phyloP scores from a whole-genome alignment of 208 protist genomes.

The Acanthamoeba rhysodes region DNA sequence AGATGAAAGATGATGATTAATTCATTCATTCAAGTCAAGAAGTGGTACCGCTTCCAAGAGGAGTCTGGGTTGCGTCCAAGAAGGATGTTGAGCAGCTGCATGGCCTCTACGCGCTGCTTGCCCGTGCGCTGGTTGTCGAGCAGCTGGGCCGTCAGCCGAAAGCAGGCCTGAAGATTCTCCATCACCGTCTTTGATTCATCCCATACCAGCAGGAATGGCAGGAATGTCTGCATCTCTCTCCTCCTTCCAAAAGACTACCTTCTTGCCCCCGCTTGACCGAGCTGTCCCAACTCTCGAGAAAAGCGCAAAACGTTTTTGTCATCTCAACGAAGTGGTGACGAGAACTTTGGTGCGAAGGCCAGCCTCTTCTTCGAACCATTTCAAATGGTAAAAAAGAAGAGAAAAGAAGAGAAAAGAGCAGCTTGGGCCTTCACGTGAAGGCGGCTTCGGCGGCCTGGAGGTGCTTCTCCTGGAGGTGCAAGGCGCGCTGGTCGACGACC shows the following conservation, averaged over 20 bases:
- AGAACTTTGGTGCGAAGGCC: too few relatives aligned
- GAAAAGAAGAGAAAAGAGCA: too few relatives aligned
- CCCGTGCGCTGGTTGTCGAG: slow-evolving; percentile 56
- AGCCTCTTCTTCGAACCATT: background rate
- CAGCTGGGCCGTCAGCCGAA: slow-evolving; percentile 11
- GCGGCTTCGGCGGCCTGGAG: background rate
- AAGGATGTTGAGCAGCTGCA: slow-evolving; percentile 35
- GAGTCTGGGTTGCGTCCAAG: slow-evolving; percentile 3
- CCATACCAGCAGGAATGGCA: slow-evolving; percentile 40
- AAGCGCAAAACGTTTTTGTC: too few relatives aligned
- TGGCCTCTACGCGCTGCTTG: slow-evolving; percentile 66
- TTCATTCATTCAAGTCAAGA: too few relatives aligned
- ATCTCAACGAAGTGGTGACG: too few relatives aligned
- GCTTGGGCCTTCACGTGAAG: background rate
- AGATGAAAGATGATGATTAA: too few relatives aligned
- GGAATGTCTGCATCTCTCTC: slow-evolving; percentile 21
- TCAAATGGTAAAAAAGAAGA: too few relatives aligned
- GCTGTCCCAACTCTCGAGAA: too few relatives aligned
- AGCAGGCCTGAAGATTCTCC: slow-evolving; percentile 45
- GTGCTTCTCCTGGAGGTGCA: background rate
- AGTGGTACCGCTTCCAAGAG: slow-evolving; percentile 5
- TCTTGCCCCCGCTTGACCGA: background rate
- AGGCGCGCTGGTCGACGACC: background rate
- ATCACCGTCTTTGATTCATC: background rate
- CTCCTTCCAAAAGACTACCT: background rate